A percentile compares a stretch with the other conserved stretches of the same genome.
phyloP scores from a whole-genome alignment of 768 basidiomycete genomes.

The Lactarius hatsudake region DNA sequence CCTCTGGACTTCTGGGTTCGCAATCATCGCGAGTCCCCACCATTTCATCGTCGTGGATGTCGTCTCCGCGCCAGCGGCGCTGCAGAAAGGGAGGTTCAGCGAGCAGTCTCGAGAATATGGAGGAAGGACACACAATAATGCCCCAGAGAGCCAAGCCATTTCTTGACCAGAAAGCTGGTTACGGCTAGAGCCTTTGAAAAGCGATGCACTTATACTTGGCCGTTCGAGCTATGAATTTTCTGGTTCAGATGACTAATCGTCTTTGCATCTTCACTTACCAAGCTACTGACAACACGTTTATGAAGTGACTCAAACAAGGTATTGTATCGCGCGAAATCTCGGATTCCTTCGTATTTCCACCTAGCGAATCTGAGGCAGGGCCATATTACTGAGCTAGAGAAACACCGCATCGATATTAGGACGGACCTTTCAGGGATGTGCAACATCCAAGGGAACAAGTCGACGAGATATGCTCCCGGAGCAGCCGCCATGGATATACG shows the following conservation, averaged over 20 bases:
- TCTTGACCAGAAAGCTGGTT: neutral
- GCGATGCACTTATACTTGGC: constrained; percentile 7
- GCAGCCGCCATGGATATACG: neutral
- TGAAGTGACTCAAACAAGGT: constrained; percentile 22
- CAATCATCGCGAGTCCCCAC: constrained; percentile 23
- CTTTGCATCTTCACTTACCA: constrained; percentile 8
- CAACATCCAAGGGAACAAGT: neutral
- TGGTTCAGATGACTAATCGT: neutral
- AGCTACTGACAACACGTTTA: constrained; percentile 7
- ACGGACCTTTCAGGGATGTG: neutral
- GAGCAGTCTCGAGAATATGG: too few species aligned
- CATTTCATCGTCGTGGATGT: constrained; percentile 16
- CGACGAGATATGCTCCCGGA: neutral
- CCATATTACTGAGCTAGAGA: neutral
- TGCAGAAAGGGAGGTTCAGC: neutral
- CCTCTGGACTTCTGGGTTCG: constrained; percentile 19
- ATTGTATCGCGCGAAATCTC: neutral
- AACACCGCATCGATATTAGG: neutral
- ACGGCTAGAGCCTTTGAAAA: constrained; percentile 4
- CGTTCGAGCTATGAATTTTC: neutral
- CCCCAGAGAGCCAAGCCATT: neutral
- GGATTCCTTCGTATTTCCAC: constrained; percentile 28
- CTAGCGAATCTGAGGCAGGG: constrained; percentile 14
- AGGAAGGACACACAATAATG: neutral
- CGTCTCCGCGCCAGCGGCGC: constrained; percentile 15